Evolutionary conservation across 1,139 yeast genomes (phyloP), one percentile per base, ranked within the genome.

Genomic region (Groenewaldozyma auringiensis): DNA sequence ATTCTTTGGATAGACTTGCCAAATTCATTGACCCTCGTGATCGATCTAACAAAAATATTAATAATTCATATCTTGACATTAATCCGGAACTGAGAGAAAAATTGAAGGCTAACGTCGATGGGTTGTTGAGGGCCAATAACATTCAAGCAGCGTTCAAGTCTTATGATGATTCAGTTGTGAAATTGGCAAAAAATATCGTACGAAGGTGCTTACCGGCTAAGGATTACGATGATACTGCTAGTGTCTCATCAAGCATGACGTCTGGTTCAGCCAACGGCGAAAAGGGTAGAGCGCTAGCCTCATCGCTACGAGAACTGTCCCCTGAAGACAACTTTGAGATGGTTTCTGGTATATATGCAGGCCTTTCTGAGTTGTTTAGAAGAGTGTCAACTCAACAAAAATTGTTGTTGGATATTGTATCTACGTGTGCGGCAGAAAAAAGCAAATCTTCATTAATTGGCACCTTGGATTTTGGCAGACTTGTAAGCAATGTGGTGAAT

Each of bases 321-420:
- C 81, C 89, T 0, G 65, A 67, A 17, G 96, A 85, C 50, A 88
- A 88, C 56, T 88, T 83, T 56, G 66, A 64, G 2, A 82, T 88
- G 88, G 63, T 87, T 41, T 65, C 72, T 2, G 70, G 69, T 36
- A 81, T 82, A 2, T 87, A 78, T 56, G 65, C 83, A 0, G 74
- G 78, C 34, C 70, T 86, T 4, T 77, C 88, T 0, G 89, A 83
- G 55, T 79, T 89, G 25, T 69, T 89, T 38, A 71, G 92, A 49
- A 72, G 95, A 45, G 68, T 89, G 21, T 77, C 85, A 0, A 70
- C 77, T 2, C 96, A 89, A 50, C 95, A 89, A 59, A 87, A 87
- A 59, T 57, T 85, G 3, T 64, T 92, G 31, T 69, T 92, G 18
- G 95, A 86, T 54, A 63, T 85, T 47, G 81, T 94, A 0, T 68